Evolutionary conservation across 306 rosid genomes (phyloP), one percentile per base, ranked within the genome.

Genomic region (Ochetophila trinervis): DNA sequence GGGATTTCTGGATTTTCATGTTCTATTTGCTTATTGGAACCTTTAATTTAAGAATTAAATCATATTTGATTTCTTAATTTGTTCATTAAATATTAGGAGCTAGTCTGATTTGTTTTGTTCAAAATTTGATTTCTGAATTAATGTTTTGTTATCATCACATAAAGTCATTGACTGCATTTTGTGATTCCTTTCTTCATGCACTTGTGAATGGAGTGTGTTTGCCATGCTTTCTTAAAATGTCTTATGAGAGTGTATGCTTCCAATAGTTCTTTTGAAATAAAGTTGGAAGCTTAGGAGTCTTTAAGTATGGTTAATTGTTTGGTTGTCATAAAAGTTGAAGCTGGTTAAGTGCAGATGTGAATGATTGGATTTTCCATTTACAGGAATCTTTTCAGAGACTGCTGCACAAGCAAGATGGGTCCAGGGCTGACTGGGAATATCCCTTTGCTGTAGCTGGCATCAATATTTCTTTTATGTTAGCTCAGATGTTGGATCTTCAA

Each of bases 391-490:
- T 93, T 79, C 86, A 80, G 54, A 84, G 94, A 47, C 69, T 93
- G 79, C 79, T 93, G 85, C 76, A 74, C 74, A 93, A 90, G 63
- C 78, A 74, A 79, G 97, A 90, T 69, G 99, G 99, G 79, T 73
- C 37, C 30, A 78, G 99, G 81, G 97, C 94, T n/a, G 97, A 86
- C 55, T 93, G 97, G 99, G 99, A 93, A 78, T 93, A 93, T 75
- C 99, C 97, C 40, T 93, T 93, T 72, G 97, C 99, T 10, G 94
- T 89, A 13, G 96, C 97, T 56, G 99, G 99, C 67, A 86, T 93
- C 79, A 93, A 93, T 68, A 80, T 93, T 67, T 93, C 97, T 36
- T 93, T 90, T 68, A 84, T 90, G 87, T 79, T 93, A 80, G 87
- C 62, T 4, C 94, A 90, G 48, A 86, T 90, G 90, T 78, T 93